These are phyloP conservation scores for Aspergillus nomiae DNA, from an alignment of 2,329 filamentous ascomycete species.

Conservation along the genomic window DNA sequence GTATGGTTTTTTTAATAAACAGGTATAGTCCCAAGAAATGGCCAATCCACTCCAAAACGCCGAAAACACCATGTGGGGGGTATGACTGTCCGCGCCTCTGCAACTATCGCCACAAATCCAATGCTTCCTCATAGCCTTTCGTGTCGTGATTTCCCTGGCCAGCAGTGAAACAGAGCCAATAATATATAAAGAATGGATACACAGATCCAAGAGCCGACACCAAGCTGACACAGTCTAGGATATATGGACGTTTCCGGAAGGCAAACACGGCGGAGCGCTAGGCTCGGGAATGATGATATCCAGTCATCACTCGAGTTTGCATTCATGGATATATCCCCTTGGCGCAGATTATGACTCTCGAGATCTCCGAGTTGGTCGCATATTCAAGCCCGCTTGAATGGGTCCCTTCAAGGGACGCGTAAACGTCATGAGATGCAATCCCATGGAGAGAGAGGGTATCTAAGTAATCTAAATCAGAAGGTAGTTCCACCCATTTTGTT, in stretches of 20 bases:
- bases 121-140: conserved; percentile 1
- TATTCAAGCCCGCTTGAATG: conserved; percentile 24
- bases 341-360: conserved; percentile 2
- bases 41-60: not conserved
- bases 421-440: conserved; percentile 19
- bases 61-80: not conserved
- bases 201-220: not conserved
- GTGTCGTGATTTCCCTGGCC: not conserved
- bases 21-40: not conserved
- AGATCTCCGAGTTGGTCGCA: conserved; percentile 15
- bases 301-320: not conserved
- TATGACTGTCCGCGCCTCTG: conserved; percentile 8
- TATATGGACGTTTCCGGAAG: not conserved
- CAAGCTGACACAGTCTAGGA: conserved; percentile 4
- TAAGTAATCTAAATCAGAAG: conserved; percentile 71
- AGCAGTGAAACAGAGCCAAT: conserved; percentile 6
- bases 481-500: conserved; percentile 87
- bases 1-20: not conserved
- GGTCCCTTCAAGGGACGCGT: conserved; percentile 23
- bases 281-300: not conserved
- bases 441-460: conserved; percentile 6
- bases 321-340: not conserved
- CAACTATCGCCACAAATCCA: conserved; percentile 6
- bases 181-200: not conserved
- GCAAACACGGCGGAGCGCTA: not conserved